Base-by-base conservation (phyloP, 768 basidiomycete species). In the Phlebiopsis gigantea region DNA sequence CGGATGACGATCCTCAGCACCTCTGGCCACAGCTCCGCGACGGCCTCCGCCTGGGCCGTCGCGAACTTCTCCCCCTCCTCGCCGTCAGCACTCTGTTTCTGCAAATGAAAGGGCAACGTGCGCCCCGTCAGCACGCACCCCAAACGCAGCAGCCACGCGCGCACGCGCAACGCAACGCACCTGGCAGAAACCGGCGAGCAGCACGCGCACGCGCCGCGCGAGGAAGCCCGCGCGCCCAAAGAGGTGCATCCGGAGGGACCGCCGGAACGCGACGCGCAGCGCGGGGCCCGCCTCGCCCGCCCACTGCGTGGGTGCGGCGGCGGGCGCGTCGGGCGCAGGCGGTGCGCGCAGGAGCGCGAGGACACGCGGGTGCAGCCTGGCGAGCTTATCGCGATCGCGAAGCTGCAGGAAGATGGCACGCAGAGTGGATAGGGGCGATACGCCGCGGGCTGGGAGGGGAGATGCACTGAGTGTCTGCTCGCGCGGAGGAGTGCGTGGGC, bases 191-290 rank as follows among this genome's bases (percentile, higher is more conserved):
- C 71, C 71, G 2, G 77, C 69, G 14, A 76, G 56, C 7, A 80
- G 74, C 53, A 88, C 73, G 43, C 79, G 72, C 74, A 87, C 74
- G 48, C 87, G 77, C 30, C 84, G 69, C 0, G 74, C 75, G 41
- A 81, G 66, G 22, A 87, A 64, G 46, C 67, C 67, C 50, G 82
- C 76, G 75, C 78, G 83, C 1, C 88, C 87, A 64, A 82, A 89
- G 14, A 90, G 69, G 64, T 87, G 79, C 8, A 72, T 74, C 0
- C 71, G 62, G 17, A 90, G 64, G 58, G 84, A 83, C 15, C 67
- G 68, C 44, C 79, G 72, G 57, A 88, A 78, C n/a, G 73, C 74
- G 22, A 57, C 56, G 22, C 75, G 75, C 6, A 82, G 60, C 6
- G 75, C 76, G 22, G 62, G 59, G n/a, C 67, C 71, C 28, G 75